These are phyloP conservation scores for Toxoplasma gondii DNA, from an alignment of 169 alveolate species.

Conservation along the genomic window DNA sequence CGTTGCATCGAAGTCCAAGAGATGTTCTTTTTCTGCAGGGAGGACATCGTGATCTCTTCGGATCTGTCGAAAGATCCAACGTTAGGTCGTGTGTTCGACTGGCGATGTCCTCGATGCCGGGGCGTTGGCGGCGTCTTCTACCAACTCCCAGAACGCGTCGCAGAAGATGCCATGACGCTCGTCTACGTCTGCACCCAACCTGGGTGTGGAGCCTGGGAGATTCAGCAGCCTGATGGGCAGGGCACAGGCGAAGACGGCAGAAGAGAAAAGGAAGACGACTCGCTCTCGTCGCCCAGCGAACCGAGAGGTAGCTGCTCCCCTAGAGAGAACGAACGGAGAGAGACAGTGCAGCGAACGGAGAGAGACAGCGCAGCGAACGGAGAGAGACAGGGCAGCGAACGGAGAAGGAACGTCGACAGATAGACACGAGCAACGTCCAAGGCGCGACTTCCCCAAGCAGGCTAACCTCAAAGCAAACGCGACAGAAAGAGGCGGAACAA, in stretches of 20 bases:
- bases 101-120: constrained; percentile 88
- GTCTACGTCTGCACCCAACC: constrained; percentile 88
- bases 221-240: neutral
- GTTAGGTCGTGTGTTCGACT: constrained; percentile 88
- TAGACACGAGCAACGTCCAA: too few relatives aligned
- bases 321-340: too few relatives aligned
- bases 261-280: neutral
- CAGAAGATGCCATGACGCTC: constrained; percentile 91
- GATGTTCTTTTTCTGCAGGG: constrained; percentile 70
- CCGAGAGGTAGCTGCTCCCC: too few relatives aligned
- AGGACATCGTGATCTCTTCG: constrained; percentile 85
- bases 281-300: too few relatives aligned
- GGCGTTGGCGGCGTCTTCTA: constrained; percentile 86
- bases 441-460: too few relatives aligned
- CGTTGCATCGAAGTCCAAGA: neutral
- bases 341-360: too few relatives aligned
- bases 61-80: constrained; percentile 90
- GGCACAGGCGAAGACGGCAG: neutral
- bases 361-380: too few relatives aligned
- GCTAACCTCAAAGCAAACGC: too few relatives aligned
- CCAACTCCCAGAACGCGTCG: constrained; percentile 89
- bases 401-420: too few relatives aligned
- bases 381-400: too few relatives aligned
- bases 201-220: constrained; percentile 71
- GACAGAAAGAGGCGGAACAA: too few relatives aligned